A percentile compares a stretch with the other conserved stretches of the same genome.
phyloP scores from a whole-genome alignment of 371 early-diverging fungal species.

The Ecytonucleospora hepatopenaei region DNA sequence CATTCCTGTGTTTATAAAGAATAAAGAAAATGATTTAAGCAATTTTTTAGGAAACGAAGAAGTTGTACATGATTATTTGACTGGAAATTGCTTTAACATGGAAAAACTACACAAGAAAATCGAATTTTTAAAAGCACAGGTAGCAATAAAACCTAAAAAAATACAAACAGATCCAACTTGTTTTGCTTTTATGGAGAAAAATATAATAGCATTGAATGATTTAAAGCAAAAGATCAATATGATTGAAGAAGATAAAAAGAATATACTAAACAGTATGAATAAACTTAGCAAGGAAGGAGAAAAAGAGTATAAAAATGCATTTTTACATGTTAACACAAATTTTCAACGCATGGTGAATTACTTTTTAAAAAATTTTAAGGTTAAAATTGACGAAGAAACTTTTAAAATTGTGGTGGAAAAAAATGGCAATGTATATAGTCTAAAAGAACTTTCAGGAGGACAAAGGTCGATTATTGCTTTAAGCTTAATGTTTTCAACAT shows the following conservation, averaged over 20 bases:
- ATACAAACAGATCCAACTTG: slow-evolving; percentile 54
- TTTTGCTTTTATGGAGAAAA: slow-evolving; percentile 56
- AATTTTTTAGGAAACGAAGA: no score
- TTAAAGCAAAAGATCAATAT: slow-evolving; percentile 51
- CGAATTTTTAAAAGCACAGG: no score
- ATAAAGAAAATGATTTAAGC: no score
- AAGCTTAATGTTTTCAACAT: slow-evolving; percentile 79
- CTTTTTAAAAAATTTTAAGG: slow-evolving; percentile 43
- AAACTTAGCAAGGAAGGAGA: slow-evolving; percentile 38
- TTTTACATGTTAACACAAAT: slow-evolving; percentile 50
- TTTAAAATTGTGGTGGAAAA: slow-evolving; percentile 82
- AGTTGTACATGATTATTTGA: no score
- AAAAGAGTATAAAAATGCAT: slow-evolving; percentile 53
- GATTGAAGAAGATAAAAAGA: slow-evolving; percentile 53
- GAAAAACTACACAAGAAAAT: no score
- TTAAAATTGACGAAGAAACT: slow-evolving; percentile 59
- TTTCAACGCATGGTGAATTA: slow-evolving; percentile 49
- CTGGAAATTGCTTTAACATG: no score
- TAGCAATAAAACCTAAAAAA: no score
- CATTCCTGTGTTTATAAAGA: no score
- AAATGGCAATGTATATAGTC: slow-evolving; percentile 87
- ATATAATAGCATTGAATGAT: slow-evolving; percentile 42
- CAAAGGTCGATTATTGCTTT: slow-evolving; percentile 89
- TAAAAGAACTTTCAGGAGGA: slow-evolving; percentile 93
- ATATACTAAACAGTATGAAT: slow-evolving; percentile 43